Evolutionary conservation across 495 filamentous ascomycete species (phyloP), one percentile per base, ranked within the genome.

Genomic region (Penicillium herquei): DNA sequence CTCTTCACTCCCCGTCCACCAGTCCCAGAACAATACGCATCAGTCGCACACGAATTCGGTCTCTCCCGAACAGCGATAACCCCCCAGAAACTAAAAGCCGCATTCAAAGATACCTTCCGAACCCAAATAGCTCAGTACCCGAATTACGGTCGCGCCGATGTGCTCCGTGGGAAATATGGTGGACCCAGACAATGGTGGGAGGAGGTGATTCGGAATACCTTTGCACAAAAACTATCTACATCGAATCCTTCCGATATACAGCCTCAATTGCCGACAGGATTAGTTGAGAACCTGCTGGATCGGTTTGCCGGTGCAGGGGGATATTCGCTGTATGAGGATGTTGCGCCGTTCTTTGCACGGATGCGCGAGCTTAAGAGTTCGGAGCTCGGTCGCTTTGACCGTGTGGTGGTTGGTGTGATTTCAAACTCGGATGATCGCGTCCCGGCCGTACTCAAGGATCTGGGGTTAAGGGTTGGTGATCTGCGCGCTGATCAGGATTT

Each of bases 391-490:
- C 31, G 44, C 31, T 70, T 68, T 56, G 63, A 71, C 32, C 54
- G 63, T 16, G 59, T 86, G 2, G 58, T 85, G 8, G 61, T 89
- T 0, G 90, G 90, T 5, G 74, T 92, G 13, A 73, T 92, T 46
- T 88, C 87, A 17, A 94, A 93, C 66, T 91, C 89, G 1, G 89
- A 94, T 63, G 83, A 87, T 61, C 79, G 90, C 0, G 81, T 91
- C 1, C 76, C 81, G 7, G 64, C 65, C 11, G 78, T 92, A 9
- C 64, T 93, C 10, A 68, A 76, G 14, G 82, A 81, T 7, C 63
- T 92, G 13, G 87, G 87, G 0, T 53, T 92, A 17, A 61, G 57
- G 7, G 80, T 91, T 2, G 79, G 79, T 9, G 54, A 63, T 47
- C 46, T 59, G 13, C 66, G 72, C 13, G 73, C 69, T 52, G 62